These are phyloP conservation scores for Saururus chinensis DNA, from an alignment of 164 flowering plant species.

Conservation along the genomic window DNA sequence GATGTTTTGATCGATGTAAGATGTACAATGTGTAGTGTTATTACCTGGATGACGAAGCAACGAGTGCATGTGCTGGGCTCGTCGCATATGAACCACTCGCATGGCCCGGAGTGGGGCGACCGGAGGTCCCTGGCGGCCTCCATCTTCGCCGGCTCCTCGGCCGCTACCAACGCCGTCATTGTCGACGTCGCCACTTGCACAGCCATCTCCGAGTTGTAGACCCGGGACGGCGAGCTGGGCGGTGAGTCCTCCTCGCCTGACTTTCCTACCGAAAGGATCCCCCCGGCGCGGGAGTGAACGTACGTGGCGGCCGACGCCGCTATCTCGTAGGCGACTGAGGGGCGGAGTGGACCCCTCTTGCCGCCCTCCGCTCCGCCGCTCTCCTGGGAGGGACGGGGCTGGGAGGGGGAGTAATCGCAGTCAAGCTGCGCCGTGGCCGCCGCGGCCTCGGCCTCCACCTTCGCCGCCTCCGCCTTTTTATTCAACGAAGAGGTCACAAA, in stretches of 20 bases:
- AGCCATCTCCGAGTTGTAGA: slow-evolving; percentile 56
- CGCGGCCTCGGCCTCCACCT: slow-evolving; percentile 59
- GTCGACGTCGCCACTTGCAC: slow-evolving; percentile 73
- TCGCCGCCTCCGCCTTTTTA: slow-evolving; percentile 69
- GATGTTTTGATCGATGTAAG: background rate
- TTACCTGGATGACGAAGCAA: slow-evolving; percentile 78
- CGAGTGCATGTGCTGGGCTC: slow-evolving; percentile 57
- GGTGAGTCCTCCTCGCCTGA: slow-evolving; percentile 13
- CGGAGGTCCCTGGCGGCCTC: slow-evolving; percentile 70
- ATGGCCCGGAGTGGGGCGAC: slow-evolving; percentile 79
- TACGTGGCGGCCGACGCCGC: slow-evolving; percentile 86
- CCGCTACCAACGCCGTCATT: slow-evolving; percentile 89
- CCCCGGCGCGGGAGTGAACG: slow-evolving; percentile 44
- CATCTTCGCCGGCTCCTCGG: slow-evolving; percentile 57
- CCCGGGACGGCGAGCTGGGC: slow-evolving; percentile 20
- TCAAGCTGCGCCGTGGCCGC: slow-evolving; percentile 39
- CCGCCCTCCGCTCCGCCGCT: slow-evolving; percentile 2
- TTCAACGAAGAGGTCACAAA: slow-evolving; percentile 80
- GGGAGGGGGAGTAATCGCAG: slow-evolving; percentile 17
- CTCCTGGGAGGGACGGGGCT: slow-evolving; percentile 1
- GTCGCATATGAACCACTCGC: slow-evolving; percentile 92
- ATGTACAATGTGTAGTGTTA: background rate
- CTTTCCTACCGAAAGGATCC: slow-evolving; percentile 17
- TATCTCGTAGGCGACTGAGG: slow-evolving; percentile 55
- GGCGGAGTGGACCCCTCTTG: slow-evolving; percentile 23